A percentile compares a stretch with the other conserved stretches of the same genome.
Conservation (phyloP, 306 rosid genomes). For the Vigna radiata region DNA sequence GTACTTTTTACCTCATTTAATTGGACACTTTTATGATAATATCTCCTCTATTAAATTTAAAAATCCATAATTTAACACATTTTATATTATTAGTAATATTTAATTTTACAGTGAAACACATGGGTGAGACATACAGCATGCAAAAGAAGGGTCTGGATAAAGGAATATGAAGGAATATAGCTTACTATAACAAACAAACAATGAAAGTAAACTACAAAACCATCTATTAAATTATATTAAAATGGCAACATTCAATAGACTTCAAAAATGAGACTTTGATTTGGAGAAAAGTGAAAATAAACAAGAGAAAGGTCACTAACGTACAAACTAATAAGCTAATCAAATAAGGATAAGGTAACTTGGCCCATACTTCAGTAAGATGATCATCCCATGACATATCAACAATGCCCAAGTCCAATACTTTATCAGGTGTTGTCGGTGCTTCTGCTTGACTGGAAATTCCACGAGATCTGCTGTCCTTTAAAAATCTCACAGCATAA, state of each 20-base stretch:
- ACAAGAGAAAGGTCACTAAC: conserved; percentile 23
- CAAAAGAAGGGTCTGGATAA: background rate
- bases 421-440: conserved; percentile 84
- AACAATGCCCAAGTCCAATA: conserved; percentile 68
- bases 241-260: conserved; percentile 17
- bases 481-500: conserved; percentile 83
- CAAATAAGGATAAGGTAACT: conserved; percentile 45
- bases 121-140: conserved; percentile 12
- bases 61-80: background rate
- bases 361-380: conserved; percentile 77
- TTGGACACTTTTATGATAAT: background rate
- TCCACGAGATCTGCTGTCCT: conserved; percentile 60
- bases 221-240: conserved; percentile 28
- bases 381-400: conserved; percentile 83
- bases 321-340: conserved; percentile 37
- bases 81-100: background rate
- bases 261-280: conserved; percentile 30
- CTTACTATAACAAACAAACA: conserved; percentile 20
- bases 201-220: conserved; percentile 8
- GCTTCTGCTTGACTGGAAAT: conserved; percentile 68
- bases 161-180: background rate
- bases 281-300: conserved; percentile 8
- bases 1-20: background rate
- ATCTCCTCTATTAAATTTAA: background rate
- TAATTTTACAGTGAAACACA: background rate